Evolutionary conservation across 768 basidiomycete genomes (phyloP).

Genomic region (Astraeus odoratus): DNA sequence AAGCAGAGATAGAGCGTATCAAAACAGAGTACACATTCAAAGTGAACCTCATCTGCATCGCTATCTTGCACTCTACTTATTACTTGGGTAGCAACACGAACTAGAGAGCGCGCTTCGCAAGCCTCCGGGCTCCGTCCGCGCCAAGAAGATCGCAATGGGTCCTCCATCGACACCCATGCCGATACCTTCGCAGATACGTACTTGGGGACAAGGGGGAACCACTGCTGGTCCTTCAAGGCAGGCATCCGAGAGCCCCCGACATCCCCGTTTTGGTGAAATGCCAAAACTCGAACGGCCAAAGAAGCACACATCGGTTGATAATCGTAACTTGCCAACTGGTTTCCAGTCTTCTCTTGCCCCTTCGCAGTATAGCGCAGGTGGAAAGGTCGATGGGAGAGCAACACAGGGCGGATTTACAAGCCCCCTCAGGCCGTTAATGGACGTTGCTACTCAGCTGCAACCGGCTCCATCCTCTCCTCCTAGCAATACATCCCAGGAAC

Average conservation of each 20-base stretch:
- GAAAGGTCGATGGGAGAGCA: conserved; percentile 15
- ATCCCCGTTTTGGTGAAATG: conserved; percentile 28
- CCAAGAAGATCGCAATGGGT: conserved; percentile 33
- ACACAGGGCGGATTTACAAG: conserved; percentile 6
- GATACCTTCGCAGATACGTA: conserved; percentile 34
- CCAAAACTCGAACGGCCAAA: conserved; percentile 19
- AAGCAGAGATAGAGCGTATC: conserved; percentile 62
- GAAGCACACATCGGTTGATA: conserved; percentile 8
- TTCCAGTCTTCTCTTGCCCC: conserved; percentile 16
- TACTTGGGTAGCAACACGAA: conserved; percentile 53
- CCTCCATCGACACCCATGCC: conserved; percentile 34
- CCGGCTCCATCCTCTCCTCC: conserved; percentile 15
- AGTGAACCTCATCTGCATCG: conserved; percentile 30
- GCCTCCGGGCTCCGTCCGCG: conserved; percentile 38
- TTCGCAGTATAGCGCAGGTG: conserved; percentile 11
- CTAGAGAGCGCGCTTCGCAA: conserved; percentile 50
- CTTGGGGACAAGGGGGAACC: conserved; percentile 23
- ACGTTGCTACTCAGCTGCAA: conserved; percentile 1
- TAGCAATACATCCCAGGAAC: conserved; percentile 17
- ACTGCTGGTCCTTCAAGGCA: conserved; percentile 22
- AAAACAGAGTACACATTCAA: conserved; percentile 66
- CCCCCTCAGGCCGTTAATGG: neutral
- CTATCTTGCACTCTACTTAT: conserved; percentile 9
- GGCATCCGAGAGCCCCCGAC: conserved; percentile 32
- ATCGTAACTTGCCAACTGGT: conserved; percentile 20